Evolutionary conservation across 2,329 filamentous ascomycete genomes (phyloP), one percentile per base, ranked within the genome.

Genomic region (Arthrinium puccinioides): DNA sequence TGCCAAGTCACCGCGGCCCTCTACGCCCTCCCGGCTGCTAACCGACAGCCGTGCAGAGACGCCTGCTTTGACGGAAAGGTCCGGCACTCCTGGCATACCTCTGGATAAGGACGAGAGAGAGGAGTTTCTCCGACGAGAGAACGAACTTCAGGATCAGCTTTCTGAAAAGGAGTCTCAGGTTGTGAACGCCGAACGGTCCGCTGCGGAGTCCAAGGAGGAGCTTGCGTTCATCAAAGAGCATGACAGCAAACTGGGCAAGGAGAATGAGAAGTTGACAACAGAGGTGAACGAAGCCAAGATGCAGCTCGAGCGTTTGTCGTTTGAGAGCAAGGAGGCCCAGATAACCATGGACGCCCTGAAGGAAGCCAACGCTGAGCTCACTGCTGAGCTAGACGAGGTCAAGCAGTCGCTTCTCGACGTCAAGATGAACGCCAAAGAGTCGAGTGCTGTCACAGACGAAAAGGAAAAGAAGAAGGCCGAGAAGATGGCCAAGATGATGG

Each of bases 401-500:
- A 97, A 97, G 67, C 89, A 96, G 60, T 89, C 96, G 56, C 78
- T 98, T 36, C 73, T 97, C 14, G 89, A 97, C 59, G 88, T 92
- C 32, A 90, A 90, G 68, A 96, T 97, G 85, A 92, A 81, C 49
- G 88, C 90, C 40, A 94, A 92, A 67, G 92, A 97, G 65, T 90
- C 85, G 2, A 88, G 79, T 30, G 88, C 88, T 8, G 83, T 87
- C 13, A 68, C 94, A 15, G 90, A 97, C 51, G 92, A 97, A 64
- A 98, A 98, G 72, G 94, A 97, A 65, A 90, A 88, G 72, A 89
- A 88, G 68, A 98, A 98, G 74, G 87, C 89, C 1, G 92, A 98
- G 67, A 92, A 94, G 65, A 98, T 98, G 92, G 92, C 92, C 29
- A 86, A 96, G 74, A 98, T 98, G 92, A 96, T 98, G 90, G 92